Evolutionary conservation across 106 monocot genomes (phyloP).

Genomic region (Vanilla planifolia): DNA sequence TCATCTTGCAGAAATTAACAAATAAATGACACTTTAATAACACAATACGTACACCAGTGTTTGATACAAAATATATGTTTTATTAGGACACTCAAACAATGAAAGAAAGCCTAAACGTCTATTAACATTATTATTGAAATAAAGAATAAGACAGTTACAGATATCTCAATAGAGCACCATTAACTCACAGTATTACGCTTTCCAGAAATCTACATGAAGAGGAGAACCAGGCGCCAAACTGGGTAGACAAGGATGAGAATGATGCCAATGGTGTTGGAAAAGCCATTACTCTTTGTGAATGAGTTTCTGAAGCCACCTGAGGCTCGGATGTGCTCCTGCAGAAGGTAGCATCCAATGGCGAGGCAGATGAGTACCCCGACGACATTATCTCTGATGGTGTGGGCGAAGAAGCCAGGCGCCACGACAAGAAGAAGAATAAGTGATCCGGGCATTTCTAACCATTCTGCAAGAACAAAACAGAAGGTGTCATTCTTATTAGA

Average conservation of each 20-base stretch:
- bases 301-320: constrained; percentile 84
- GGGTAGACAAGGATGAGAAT: constrained; percentile 72
- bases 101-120: too few species aligned
- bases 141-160: too few species aligned
- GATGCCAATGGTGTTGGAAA: constrained; percentile 74
- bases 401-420: constrained; percentile 44
- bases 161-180: too few species aligned
- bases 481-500: neutral
- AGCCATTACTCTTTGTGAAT: constrained; percentile 60
- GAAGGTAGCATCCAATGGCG: constrained; percentile 60
- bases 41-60: too few species aligned
- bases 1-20: too few species aligned
- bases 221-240: constrained; percentile 44
- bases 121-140: too few species aligned
- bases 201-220: too few species aligned
- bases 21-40: too few species aligned
- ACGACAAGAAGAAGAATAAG: constrained; percentile 69
- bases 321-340: constrained; percentile 83
- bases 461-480: constrained; percentile 31
- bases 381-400: constrained; percentile 32
- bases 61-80: too few species aligned
- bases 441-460: constrained; percentile 64
- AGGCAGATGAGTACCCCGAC: constrained; percentile 51
- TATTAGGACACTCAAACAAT: too few species aligned
- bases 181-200: too few species aligned